These are phyloP conservation scores for Xylaria castorea DNA, from an alignment of 495 filamentous ascomycete genomes.

Conservation along the genomic window DNA sequence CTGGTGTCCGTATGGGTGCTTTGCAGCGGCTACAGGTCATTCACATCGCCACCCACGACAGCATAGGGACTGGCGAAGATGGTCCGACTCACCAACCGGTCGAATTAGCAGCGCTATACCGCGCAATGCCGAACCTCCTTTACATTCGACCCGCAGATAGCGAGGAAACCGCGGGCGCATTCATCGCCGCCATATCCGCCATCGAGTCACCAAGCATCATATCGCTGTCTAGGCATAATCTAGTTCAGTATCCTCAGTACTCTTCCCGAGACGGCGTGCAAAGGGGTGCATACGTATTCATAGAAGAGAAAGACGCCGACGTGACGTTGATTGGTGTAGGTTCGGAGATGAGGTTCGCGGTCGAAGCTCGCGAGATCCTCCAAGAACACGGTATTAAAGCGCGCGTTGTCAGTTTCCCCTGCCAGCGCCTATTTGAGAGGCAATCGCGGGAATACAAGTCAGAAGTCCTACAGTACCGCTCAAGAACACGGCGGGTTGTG, in stretches of 20 bases:
- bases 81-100: conserved; percentile 69
- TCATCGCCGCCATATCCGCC: conserved; percentile 54
- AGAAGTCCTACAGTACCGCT: conserved; percentile 43
- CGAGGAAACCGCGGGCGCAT: conserved; percentile 64
- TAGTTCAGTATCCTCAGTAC: conserved; percentile 30
- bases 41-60: conserved; percentile 67
- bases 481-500: conserved; percentile 53
- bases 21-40: conserved; percentile 62
- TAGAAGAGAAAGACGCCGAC: conserved; percentile 36
- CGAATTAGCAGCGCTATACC: conserved; percentile 62
- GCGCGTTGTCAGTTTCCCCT: conserved; percentile 63
- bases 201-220: conserved; percentile 49
- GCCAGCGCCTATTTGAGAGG: conserved; percentile 59
- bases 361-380: conserved; percentile 36
- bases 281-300: conserved; percentile 46
- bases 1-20: conserved; percentile 66
- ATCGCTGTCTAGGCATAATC: conserved; percentile 39
- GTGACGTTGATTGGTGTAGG: conserved; percentile 46
- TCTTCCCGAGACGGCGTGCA: conserved; percentile 34
- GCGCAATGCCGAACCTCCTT: conserved; percentile 67
- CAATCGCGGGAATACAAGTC: conserved; percentile 59
- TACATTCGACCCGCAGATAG: conserved; percentile 64
- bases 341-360: conserved; percentile 41
- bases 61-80: conserved; percentile 65
- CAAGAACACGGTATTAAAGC: conserved; percentile 42